A percentile compares a stretch with the other conserved stretches of the same genome.
phyloP scores from a whole-genome alignment of 148 eudicot species.

The Cornus controversa region DNA sequence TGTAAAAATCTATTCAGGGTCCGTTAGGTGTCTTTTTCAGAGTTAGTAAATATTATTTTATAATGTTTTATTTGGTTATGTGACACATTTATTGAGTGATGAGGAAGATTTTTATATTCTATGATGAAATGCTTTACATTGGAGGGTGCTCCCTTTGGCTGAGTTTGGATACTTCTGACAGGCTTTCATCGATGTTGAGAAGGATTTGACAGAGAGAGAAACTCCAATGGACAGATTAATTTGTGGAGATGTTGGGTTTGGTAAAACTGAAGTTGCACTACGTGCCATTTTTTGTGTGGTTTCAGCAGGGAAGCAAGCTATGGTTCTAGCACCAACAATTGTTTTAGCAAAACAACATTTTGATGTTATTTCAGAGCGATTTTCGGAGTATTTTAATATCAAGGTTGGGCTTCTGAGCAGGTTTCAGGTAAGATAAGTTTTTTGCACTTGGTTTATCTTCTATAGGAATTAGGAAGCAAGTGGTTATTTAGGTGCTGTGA shows the following conservation, averaged over 20 bases:
- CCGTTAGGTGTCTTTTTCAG: background rate
- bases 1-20: background rate
- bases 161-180: slow-evolving; percentile 44
- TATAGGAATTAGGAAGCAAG: background rate
- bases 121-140: slow-evolving; percentile 2
- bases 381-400: slow-evolving; percentile 57
- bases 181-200: slow-evolving; percentile 96
- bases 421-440: slow-evolving; percentile 69
- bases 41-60: background rate
- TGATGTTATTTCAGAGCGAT: slow-evolving; percentile 78
- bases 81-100: background rate
- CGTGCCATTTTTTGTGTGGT: slow-evolving; percentile 93
- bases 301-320: slow-evolving; percentile 92
- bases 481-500: slow-evolving; percentile 3
- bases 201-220: slow-evolving; percentile 89
- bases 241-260: slow-evolving; percentile 99
- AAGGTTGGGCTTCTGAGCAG: slow-evolving; percentile 91
- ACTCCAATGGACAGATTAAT: slow-evolving; percentile 97
- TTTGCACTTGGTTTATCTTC: slow-evolving; percentile 8
- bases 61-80: background rate
- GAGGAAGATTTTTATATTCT: background rate
- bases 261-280: slow-evolving; percentile 97
- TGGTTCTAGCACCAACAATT: slow-evolving; percentile 96
- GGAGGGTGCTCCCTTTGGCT: slow-evolving; percentile 3
- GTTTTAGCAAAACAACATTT: slow-evolving; percentile 94